Evolutionary conservation across 2,329 filamentous ascomycete species (phyloP), one percentile per base, ranked within the genome.

Genomic region (Emergomyces pasteurianus): DNA sequence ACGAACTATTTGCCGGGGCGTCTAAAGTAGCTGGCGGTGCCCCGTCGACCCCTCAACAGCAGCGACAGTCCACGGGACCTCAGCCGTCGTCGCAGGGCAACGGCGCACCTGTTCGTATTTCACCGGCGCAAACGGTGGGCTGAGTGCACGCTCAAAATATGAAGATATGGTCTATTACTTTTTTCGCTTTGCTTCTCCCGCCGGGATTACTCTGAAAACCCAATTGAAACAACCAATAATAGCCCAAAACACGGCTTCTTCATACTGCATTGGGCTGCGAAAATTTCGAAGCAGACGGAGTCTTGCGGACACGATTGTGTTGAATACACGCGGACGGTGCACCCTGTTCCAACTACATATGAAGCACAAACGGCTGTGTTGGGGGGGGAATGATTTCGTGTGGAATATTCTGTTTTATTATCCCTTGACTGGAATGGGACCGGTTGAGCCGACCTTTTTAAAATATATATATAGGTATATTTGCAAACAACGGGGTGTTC

Each of bases 1-100:
- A 74, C 52, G 74, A 77, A 40, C 67, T 80, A 8, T 80, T 79
- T 62, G 72, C 76, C 5, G 73, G 70, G 55, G 65, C 70, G 2
- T 60, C 63, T 16, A 72, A 63, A 63, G 8, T 23, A 31, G 38
- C 38, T 43, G 64, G 31, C 61, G 21, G n/a, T 5, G 23, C 34
- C 3, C 64, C 42, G 28, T 43, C 42, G 62, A 65, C 40, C 65
- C 68, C 4, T 43, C 65, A 66, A 28, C 50, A 50, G n/a, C 47
- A 64, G 62, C 70, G 69, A 58, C 38, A 57, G 14, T n/a, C 40
- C 18, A 7, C 61, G 60, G 50, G 62, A 57, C 34, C 10, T n/a
- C 67, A 69, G 23, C 60, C 61, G 57, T 49, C 60, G 31, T 52
- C 60, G 26, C 70, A 71, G 31, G 71, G 71, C 18, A 73, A 46